Percentiles rank a stretch among this genome's conserved stretches.
phyloP scores from a whole-genome alignment of 139 green algal species.

The Chlorella sp. region DNA sequence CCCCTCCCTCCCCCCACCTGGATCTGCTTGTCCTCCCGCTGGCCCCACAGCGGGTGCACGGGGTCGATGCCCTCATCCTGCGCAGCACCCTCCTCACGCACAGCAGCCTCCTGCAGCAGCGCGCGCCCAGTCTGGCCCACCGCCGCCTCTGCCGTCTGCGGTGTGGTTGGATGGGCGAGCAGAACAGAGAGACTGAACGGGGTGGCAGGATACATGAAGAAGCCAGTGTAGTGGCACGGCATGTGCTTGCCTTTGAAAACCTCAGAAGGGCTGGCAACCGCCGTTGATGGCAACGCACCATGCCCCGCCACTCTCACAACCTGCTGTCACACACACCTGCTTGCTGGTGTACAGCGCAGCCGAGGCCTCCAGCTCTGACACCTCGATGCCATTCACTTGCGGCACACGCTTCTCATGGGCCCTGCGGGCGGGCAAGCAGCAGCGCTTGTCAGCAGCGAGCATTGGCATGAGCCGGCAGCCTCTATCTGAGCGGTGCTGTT shows the following conservation, averaged over 20 bases:
- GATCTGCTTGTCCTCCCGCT: slow-evolving; percentile 36
- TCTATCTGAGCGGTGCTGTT: no score
- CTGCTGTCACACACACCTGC: no score
- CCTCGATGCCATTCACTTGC: slow-evolving; percentile 35
- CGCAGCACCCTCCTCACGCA: not conserved
- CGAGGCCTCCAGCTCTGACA: slow-evolving; percentile 42
- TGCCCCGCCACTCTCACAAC: no score
- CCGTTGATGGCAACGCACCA: no score
- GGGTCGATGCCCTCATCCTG: not conserved
- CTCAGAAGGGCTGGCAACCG: no score
- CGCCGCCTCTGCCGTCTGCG: not conserved
- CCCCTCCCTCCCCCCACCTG: not conserved
- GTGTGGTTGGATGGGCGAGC: not conserved
- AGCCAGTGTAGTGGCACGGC: no score
- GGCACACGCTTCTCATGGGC: slow-evolving; percentile 45
- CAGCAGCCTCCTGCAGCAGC: slow-evolving; percentile 23
- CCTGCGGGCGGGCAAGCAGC: slow-evolving; percentile 30
- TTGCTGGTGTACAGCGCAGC: slow-evolving; percentile 6
- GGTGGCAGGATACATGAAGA: no score
- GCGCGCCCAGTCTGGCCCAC: slow-evolving; percentile 12
- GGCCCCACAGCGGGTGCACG: slow-evolving; percentile 33
- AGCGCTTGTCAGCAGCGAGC: not conserved
- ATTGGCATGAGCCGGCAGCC: not conserved
- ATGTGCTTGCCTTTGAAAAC: no score
- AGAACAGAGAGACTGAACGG: no score